Percentiles rank a stretch among this genome's conserved stretches.
These are phyloP conservation scores for Cryptosporidium baileyi DNA, from an alignment of 169 alveolate species.

Conservation along the genomic window DNA sequence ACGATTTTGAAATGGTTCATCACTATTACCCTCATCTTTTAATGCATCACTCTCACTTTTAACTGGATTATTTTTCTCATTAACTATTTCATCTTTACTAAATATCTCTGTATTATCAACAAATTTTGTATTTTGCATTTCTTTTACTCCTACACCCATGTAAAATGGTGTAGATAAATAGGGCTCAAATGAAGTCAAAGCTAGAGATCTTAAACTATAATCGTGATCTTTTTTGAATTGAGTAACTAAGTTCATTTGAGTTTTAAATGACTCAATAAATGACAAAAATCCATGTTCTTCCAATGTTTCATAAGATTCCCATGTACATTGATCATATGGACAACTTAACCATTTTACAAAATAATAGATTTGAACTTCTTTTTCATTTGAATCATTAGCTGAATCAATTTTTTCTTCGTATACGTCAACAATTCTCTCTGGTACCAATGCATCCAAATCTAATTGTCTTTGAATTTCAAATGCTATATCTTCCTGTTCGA, in stretches of 20 bases:
- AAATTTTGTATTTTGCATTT: background rate
- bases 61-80: background rate
- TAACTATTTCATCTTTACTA: background rate
- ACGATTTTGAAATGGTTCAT: slow-evolving; percentile 64
- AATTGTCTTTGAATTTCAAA: slow-evolving; percentile 85
- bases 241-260: slow-evolving; percentile 78
- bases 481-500: slow-evolving; percentile 87
- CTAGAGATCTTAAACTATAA: slow-evolving; percentile 79
- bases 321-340: slow-evolving; percentile 90
- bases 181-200: slow-evolving; percentile 87
- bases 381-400: background rate
- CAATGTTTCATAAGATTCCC: slow-evolving; percentile 84
- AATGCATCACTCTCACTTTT: too few species aligned
- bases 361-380: slow-evolving; percentile 61
- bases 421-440: slow-evolving; percentile 83
- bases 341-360: slow-evolving; percentile 89
- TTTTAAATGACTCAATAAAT: slow-evolving; percentile 79
- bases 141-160: slow-evolving; percentile 68
- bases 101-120: background rate
- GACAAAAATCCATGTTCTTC: slow-evolving; percentile 81
- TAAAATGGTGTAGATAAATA: slow-evolving; percentile 86
- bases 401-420: background rate
- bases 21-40: background rate
- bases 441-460: slow-evolving; percentile 87
- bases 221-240: slow-evolving; percentile 74